These are phyloP conservation scores for Nitzschia palea DNA, from an alignment of 108 stramenopile genomes.

Conservation along the genomic window DNA sequence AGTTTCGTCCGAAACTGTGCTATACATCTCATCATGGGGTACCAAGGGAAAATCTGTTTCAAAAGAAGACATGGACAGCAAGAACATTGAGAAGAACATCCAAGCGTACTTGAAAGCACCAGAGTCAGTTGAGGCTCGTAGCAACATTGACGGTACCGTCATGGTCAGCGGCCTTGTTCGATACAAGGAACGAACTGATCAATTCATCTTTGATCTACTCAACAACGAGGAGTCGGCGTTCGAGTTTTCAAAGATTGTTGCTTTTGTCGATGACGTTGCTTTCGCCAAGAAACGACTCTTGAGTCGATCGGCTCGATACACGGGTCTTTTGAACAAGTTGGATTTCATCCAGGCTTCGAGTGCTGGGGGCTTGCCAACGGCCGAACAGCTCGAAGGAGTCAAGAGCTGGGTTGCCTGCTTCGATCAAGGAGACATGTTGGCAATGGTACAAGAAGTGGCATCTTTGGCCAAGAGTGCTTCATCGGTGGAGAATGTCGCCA, in stretches of 20 bases:
- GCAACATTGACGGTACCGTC: slow-evolving; percentile 39
- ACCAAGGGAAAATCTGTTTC: slow-evolving; percentile 15
- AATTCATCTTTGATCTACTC: slow-evolving; percentile 81
- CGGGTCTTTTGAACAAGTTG: slow-evolving; percentile 87
- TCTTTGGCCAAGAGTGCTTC: slow-evolving; percentile 41
- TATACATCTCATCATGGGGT: slow-evolving; percentile 58
- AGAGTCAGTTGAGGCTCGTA: slow-evolving; percentile 44
- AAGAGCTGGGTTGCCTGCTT: slow-evolving; percentile 68
- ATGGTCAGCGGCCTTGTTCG: slow-evolving; percentile 46
- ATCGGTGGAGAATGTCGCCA: slow-evolving; percentile 68
- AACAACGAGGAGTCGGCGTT: slow-evolving; percentile 81
- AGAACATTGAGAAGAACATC: slow-evolving; percentile 44
- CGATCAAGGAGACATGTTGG: slow-evolving; percentile 18
- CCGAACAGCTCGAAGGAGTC: slow-evolving; percentile 59
- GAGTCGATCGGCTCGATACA: slow-evolving; percentile 83
- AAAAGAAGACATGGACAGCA: slow-evolving; percentile 1
- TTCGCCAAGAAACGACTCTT: slow-evolving; percentile 89
- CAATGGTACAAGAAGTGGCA: slow-evolving; percentile 30
- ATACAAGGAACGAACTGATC: slow-evolving; percentile 67
- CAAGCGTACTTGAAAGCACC: slow-evolving; percentile 50
- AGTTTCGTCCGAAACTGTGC: slow-evolving; percentile 10
- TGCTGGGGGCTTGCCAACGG: slow-evolving; percentile 42
- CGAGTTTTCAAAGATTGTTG: slow-evolving; percentile 78
- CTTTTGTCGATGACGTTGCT: slow-evolving; percentile 66
- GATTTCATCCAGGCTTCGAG: slow-evolving; percentile 48